These are phyloP conservation scores for Microdochium trichocladiopsis DNA, from an alignment of 2,329 filamentous ascomycete species.

Conservation along the genomic window DNA sequence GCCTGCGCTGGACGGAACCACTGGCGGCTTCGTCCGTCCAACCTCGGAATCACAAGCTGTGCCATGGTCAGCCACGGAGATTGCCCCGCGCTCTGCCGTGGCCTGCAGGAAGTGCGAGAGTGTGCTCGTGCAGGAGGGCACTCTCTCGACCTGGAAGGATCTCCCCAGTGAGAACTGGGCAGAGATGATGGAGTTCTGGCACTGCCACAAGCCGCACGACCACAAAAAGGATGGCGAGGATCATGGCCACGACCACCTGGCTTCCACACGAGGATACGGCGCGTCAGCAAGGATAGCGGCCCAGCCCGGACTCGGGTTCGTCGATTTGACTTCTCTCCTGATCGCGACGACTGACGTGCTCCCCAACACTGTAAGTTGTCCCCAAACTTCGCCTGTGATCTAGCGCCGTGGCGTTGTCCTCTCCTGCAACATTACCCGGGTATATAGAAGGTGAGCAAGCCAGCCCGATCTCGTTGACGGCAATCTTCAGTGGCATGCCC, in stretches of 20 bases:
- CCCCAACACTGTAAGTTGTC: constrained; percentile 28
- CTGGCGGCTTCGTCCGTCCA: background rate
- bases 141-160: constrained; percentile 70
- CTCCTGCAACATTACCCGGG: constrained; percentile 20
- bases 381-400: constrained; percentile 7
- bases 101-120: constrained; percentile 31
- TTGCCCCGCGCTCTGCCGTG: constrained; percentile 32
- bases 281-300: constrained; percentile 69
- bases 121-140: constrained; percentile 27
- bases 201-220: constrained; percentile 86
- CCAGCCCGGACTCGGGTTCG: constrained; percentile 60
- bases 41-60: constrained; percentile 29
- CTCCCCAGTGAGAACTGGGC: constrained; percentile 96
- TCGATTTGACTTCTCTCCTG: constrained; percentile 74
- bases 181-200: constrained; percentile 99
- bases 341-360: constrained; percentile 61
- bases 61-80: constrained; percentile 50
- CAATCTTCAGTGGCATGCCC: constrained; percentile 42
- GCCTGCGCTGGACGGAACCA: background rate
- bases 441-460: constrained; percentile 59
- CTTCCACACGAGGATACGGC: constrained; percentile 70
- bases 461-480: constrained; percentile 23
- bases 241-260: constrained; percentile 36
- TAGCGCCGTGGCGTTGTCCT: no score
- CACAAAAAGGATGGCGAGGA: constrained; percentile 39